These are phyloP conservation scores for Microthyrium microscopicum DNA, from an alignment of 2,329 filamentous ascomycete genomes.

Conservation along the genomic window DNA sequence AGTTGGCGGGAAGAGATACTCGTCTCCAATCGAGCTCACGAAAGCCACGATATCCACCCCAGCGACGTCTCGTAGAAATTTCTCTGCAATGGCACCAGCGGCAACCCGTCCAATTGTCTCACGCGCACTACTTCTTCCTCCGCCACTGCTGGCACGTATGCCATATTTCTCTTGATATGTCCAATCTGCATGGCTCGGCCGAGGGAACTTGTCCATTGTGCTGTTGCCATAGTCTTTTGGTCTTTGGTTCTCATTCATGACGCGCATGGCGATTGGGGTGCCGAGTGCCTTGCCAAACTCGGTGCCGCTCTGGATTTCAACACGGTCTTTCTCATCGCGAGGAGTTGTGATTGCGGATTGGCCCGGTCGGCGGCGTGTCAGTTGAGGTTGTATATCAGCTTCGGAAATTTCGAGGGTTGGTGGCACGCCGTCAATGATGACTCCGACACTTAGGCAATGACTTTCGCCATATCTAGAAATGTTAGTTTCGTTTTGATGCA, in stretches of 20 bases:
- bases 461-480: slow-evolving; percentile 61
- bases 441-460: slow-evolving; percentile 83
- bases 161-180: slow-evolving; percentile 97
- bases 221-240: slow-evolving; percentile 79
- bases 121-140: slow-evolving; percentile 77
- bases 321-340: slow-evolving; percentile 77
- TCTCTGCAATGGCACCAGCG: slow-evolving; percentile 82
- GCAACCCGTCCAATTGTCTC: slow-evolving; percentile 91
- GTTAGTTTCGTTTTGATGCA: slow-evolving; percentile 8
- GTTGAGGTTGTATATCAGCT: slow-evolving; percentile 81
- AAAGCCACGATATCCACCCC: slow-evolving; percentile 86
- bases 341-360: slow-evolving; percentile 85
- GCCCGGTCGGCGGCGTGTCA: slow-evolving; percentile 71
- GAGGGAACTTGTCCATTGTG: slow-evolving; percentile 83
- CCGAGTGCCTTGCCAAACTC: slow-evolving; percentile 82
- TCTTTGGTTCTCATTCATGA: slow-evolving; percentile 83
- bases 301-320: slow-evolving; percentile 83
- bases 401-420: slow-evolving; percentile 77
- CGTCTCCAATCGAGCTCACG: slow-evolving; percentile 66
- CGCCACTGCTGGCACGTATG: slow-evolving; percentile 77
- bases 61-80: slow-evolving; percentile 68
- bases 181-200: slow-evolving; percentile 88
- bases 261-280: slow-evolving; percentile 74
- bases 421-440: slow-evolving; percentile 85
- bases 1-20: slow-evolving; percentile 60